Evolutionary conservation across 2,329 filamentous ascomycete genomes (phyloP), one percentile per base, ranked within the genome.

Genomic region (Acrocalymma vagum): DNA sequence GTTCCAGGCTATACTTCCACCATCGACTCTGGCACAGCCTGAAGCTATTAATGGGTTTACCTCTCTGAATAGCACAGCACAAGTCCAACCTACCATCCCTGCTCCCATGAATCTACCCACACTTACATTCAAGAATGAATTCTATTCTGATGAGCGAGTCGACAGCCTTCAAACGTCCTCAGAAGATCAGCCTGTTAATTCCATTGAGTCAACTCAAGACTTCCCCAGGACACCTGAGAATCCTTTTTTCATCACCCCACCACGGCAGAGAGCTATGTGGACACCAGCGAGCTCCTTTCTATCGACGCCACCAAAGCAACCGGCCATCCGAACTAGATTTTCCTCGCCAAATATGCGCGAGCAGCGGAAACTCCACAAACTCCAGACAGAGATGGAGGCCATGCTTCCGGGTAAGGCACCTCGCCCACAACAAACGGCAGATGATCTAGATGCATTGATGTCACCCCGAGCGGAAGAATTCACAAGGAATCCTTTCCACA

Each of bases 391-490:
- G 43, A 69, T 73, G 35, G 63, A 71, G 29, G 62, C 68, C 3
- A 58, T 61, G 36, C 55, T 72, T 20, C 65, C 68, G 4, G 57
- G 53, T 17, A 55, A 56, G 21, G 42, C 55, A 5, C 50, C 60
- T 3, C 42, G 50, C 17, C 53, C 55, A 24, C 53, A 60, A 17
- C 63, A 65, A 33, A 44, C 63, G 14, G 51, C 55, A 14, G 67
- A 70, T 63, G 71, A 59, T 69, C 70, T 45, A 9, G 79, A 83
- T 30, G 75, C 83, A 9, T 70, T 88, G 8, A 79, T 90, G 76
- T 90, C 87, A 3, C 88, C 88, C 0, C 80, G 87, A 28, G 84
- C 78, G 1, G 85, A 87, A 57, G 82, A 85, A 11, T 91, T 91
- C 76, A 90, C 85, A 2, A 82, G 79, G 25, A 72, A 71, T 31